Percentiles rank a stretch among this genome's conserved stretches.
Conservation (phyloP, 495 filamentous ascomycete genomes). For the Penicillium simplicissimum region DNA sequence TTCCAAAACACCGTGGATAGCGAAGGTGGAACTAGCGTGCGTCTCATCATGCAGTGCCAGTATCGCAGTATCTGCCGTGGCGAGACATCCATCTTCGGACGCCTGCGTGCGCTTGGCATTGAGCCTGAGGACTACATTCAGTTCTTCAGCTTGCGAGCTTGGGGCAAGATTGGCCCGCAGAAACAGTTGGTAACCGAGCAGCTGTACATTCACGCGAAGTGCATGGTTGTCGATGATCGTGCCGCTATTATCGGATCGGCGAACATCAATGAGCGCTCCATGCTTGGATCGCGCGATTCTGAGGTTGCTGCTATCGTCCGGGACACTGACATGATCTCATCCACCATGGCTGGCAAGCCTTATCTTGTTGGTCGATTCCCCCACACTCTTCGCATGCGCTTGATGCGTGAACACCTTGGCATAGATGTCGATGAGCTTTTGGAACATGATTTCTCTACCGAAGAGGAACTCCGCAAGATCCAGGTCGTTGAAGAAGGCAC, state of each 20-base stretch:
- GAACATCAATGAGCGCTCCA: slow-evolving; percentile 98
- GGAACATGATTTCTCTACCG: slow-evolving; percentile 67
- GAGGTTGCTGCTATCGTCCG: slow-evolving; percentile 89
- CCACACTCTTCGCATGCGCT: slow-evolving; percentile 85
- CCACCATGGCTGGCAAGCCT: slow-evolving; percentile 83
- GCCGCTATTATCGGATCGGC: slow-evolving; percentile 94
- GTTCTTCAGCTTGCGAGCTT: slow-evolving; percentile 89
- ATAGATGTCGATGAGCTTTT: slow-evolving; percentile 89
- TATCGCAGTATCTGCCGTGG: slow-evolving; percentile 96
- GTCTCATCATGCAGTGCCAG: slow-evolving; percentile 97
- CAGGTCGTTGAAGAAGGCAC: slow-evolving; percentile 39
- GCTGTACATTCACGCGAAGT: slow-evolving; percentile 97
- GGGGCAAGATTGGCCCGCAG: slow-evolving; percentile 87
- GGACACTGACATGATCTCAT: slow-evolving; percentile 92
- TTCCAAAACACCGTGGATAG: slow-evolving; percentile 97
- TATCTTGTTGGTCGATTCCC: slow-evolving; percentile 91
- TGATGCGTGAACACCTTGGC: slow-evolving; percentile 97
- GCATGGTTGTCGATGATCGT: slow-evolving; percentile 94
- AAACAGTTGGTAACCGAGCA: slow-evolving; percentile 90
- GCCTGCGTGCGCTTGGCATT: slow-evolving; percentile 76
- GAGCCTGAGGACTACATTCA: slow-evolving; percentile 96
- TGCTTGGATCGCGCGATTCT: slow-evolving; percentile 88
- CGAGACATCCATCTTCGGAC: slow-evolving; percentile 88
- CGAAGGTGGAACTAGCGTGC: slow-evolving; percentile 89
- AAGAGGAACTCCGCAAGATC: slow-evolving; percentile 47